Conservation (phyloP, 1,284 basidiomycete genomes). For the Cutaneotrichosporon cavernicola region DNA sequence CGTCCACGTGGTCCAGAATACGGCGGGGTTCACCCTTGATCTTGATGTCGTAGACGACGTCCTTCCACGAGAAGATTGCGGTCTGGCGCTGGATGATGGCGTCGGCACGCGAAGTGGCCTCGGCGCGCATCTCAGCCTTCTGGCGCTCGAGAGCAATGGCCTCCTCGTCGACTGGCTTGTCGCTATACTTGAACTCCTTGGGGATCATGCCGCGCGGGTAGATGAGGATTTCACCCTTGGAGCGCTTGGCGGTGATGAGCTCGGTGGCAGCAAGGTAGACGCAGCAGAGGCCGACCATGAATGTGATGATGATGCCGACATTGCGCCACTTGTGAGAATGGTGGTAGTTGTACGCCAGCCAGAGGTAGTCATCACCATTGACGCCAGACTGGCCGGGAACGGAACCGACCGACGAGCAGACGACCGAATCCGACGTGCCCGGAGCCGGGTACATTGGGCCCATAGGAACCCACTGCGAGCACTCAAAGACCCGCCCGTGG, state of each 20-base stretch:
- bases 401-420: slow-evolving; percentile 56
- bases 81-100: slow-evolving; percentile 52
- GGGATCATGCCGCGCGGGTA: slow-evolving; percentile 55
- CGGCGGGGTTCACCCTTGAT: slow-evolving; percentile 61
- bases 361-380: slow-evolving; percentile 59
- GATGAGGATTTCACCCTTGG: slow-evolving; percentile 58
- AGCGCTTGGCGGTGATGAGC: slow-evolving; percentile 55
- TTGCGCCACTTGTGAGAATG: slow-evolving; percentile 64
- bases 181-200: slow-evolving; percentile 28
- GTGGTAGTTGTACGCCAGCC: slow-evolving; percentile 63
- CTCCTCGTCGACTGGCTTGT: slow-evolving; percentile 36
- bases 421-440: slow-evolving; percentile 35
- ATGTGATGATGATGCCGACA: slow-evolving; percentile 60
- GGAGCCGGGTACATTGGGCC: slow-evolving; percentile 49
- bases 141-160: slow-evolving; percentile 41
- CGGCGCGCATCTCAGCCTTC: slow-evolving; percentile 23
- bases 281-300: slow-evolving; percentile 57
- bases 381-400: slow-evolving; percentile 50
- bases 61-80: slow-evolving; percentile 54
- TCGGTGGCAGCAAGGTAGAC: slow-evolving; percentile 61
- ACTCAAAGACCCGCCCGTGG: slow-evolving; percentile 44
- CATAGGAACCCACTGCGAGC: slow-evolving; percentile 47
- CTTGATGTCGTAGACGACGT: slow-evolving; percentile 62
- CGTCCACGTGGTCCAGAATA: slow-evolving; percentile 74
- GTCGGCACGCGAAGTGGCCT: slow-evolving; percentile 27